Percentiles rank a stretch among this genome's conserved stretches.
These are phyloP conservation scores for Erythrophleum ivorense DNA, from an alignment of 331 rosid genomes.

Conservation along the genomic window DNA sequence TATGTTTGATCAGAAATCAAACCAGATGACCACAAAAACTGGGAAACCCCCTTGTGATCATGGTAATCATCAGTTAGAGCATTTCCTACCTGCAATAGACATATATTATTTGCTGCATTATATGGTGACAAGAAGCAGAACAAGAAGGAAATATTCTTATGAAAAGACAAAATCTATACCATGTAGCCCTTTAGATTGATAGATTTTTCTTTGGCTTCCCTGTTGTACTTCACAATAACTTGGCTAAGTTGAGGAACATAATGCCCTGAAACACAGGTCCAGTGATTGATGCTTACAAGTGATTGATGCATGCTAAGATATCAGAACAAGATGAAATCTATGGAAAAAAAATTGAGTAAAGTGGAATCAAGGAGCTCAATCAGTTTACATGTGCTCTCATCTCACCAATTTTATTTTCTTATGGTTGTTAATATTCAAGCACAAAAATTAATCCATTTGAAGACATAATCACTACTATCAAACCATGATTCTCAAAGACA, in stretches of 20 bases:
- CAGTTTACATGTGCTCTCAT: constrained; percentile 19
- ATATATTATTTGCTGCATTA: background rate
- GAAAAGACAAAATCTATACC: constrained; percentile 52
- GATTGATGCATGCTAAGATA: constrained; percentile 20
- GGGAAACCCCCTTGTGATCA: constrained; percentile 76
- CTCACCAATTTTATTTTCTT: background rate
- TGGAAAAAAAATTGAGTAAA: constrained; percentile 4
- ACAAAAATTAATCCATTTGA: constrained; percentile 1
- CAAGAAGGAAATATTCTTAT: background rate
- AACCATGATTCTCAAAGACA: background rate
- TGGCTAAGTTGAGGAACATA: constrained; percentile 96
- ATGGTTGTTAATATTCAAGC: background rate
- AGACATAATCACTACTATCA: background rate
- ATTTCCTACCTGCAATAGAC: constrained; percentile 82
- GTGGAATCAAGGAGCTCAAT: constrained; percentile 32
- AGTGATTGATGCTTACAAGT: constrained; percentile 20
- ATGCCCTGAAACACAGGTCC: constrained; percentile 69
- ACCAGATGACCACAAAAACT: constrained; percentile 91
- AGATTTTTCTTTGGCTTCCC: constrained; percentile 38
- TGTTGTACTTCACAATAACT: constrained; percentile 71
- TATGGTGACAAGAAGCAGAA: constrained; percentile 1
- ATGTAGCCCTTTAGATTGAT: constrained; percentile 88
- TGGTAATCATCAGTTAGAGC: constrained; percentile 82
- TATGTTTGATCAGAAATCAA: constrained; percentile 87
- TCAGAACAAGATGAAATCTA: constrained; percentile 19